phyloP scores from a whole-genome alignment of 257 asterid genomes.

The Solanum appendiculatum region DNA sequence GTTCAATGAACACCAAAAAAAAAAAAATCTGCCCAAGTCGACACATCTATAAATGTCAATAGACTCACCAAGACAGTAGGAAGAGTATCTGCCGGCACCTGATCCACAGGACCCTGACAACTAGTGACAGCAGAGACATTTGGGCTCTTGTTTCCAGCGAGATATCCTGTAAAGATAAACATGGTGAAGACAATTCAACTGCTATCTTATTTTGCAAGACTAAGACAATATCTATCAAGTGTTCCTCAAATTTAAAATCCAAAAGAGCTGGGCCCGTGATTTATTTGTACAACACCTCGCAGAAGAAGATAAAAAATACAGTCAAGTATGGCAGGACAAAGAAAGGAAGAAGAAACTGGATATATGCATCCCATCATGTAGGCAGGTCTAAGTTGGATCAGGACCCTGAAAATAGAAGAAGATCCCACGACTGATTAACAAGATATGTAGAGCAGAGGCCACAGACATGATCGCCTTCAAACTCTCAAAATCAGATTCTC shows the following conservation, averaged over 20 bases:
- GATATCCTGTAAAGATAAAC: constrained; percentile 28
- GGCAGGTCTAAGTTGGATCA: not conserved
- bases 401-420: not conserved
- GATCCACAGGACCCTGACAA: constrained; percentile 23
- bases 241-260: not conserved
- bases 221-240: not conserved
- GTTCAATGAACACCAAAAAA: not conserved
- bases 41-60: not conserved
- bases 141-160: constrained; percentile 20
- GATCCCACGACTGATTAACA: not conserved
- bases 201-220: not conserved
- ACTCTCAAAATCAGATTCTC: not conserved
- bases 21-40: not conserved
- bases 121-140: constrained; percentile 26
- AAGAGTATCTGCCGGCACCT: constrained; percentile 25
- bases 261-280: not conserved
- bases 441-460: not conserved
- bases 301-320: not conserved
- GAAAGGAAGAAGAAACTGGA: not conserved
- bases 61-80: constrained; percentile 11
- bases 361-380: not conserved
- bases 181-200: not conserved
- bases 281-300: not conserved
- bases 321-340: not conserved
- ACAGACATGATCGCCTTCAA: not conserved